Evolutionary conservation across 176 grass and related monocot species (phyloP), one percentile per base, ranked within the genome.

Genomic region (Pontederia paniculata): DNA sequence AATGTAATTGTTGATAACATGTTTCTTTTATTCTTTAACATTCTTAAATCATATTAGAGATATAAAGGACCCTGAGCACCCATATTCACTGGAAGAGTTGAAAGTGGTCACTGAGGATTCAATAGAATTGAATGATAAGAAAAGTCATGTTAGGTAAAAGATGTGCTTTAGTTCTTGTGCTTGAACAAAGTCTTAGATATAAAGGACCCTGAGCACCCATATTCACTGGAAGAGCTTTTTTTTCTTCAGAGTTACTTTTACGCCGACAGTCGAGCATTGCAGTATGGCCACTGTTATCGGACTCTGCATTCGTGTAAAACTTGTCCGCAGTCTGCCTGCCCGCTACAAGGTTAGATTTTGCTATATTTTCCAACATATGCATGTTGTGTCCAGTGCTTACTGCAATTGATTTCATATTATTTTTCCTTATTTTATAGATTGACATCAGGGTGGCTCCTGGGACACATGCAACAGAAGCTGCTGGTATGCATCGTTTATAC

Each of bases 241-340:
- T 63, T 9, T 48, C n/a, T 63, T 64, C 70, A 98, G 93, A 80
- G 86, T 98, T 50, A 78, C 84, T 57, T 98, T 98, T 80, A 82
- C 86, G 41, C 93, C 93, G 50, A 98, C 93, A 23, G 80, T 98
- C 54, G 86, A 98, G 86, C 93, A 91, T 79, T 98, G 93, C 72
- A 98, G 93, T 81, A 98, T 98, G 93, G 93, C 86, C 7, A 98
- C 93, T 41, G 62, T 98, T 23, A 91, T 98, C 72, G 93, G 93
- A 25, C 93, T 98, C 88, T 91, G 83, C 77, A 25, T 98, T 44
- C 77, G 80, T 22, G 86, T 91, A 46, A 98, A 98, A 76, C 77
- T 98, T 49, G 79, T 82, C 68, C 72, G 86, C 8, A 98, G 93
- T 73, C 93, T 98, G 42, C 93, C 93, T 76, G 77, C 80, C 71